Base-by-base conservation (phyloP, 176 grass and related monocot genomes). In the Leersia perrieri region DNA sequence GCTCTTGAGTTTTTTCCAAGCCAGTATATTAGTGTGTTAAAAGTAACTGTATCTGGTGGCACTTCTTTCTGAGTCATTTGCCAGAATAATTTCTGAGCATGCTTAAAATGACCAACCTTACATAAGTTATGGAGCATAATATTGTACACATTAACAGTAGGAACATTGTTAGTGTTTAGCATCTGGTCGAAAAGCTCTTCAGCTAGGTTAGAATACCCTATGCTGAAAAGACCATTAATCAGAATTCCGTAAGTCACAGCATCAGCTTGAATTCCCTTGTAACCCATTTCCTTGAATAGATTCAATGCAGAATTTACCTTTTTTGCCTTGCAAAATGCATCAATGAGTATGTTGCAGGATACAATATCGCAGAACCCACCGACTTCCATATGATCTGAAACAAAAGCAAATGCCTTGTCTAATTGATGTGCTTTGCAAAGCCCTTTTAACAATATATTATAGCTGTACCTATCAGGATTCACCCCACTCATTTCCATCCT, bases 321-420 rank as follows among this genome's bases (percentile, higher is more conserved):
- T 39, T 85, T 91, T 39, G 72, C 85, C 76, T 80, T 91, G 72
- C 92, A 94, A 71, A 94, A 87, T 91, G 92, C 88, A 78, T 89
- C 66, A 40, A 94, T 94, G 62, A 94, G 33, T 86, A 91, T 91
- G 80, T 94, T 94, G 68, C 86, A 94, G 34, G 92, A 94, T 47
- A 94, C 80, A 58, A 91, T 45, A 91, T 94, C 86, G 81, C 83
- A 86, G 57, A 89, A 91, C 18, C 88, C 92, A 34, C 72, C 89
- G 39, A 78, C 83, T 79, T 91, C 92, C 92, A 94, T 91, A 75
- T 91, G 86, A 49, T 84, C 77, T 6, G 88, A 83, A 40, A 94
- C 47, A 22, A 94, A 91, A 81, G 80, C 83, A 89, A 87, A 86
- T 71, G 92, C 86, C 83, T 84, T 94, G 8, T 87, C 88, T 69